Conservation (phyloP, 2,329 filamentous ascomycete genomes). For the Aspergillus piperis region DNA sequence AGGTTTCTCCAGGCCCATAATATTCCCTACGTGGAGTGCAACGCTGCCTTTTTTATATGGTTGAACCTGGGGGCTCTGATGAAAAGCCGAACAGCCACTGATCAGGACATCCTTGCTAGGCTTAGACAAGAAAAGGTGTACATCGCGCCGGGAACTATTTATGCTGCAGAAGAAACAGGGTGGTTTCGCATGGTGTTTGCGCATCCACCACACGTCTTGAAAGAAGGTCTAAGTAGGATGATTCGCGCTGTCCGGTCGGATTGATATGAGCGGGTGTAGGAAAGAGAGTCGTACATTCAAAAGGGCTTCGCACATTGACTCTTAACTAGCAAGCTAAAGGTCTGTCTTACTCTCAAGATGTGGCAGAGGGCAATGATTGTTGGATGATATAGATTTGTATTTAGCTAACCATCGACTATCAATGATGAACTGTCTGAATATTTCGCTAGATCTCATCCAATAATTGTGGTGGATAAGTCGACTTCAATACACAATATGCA, state of each 20-base stretch:
- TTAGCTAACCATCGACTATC: too few relatives aligned
- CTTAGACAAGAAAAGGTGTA: not conserved
- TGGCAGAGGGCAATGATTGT: too few relatives aligned
- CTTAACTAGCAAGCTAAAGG: not conserved
- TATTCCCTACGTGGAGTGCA: not conserved
- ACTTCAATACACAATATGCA: too few relatives aligned
- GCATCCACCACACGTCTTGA: not conserved
- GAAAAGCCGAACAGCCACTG: not conserved
- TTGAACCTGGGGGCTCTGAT: not conserved
- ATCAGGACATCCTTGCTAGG: not conserved
- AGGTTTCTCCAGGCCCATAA: not conserved
- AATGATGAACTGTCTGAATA: too few relatives aligned
- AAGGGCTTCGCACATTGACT: not conserved
- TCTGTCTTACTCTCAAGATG: too few relatives aligned
- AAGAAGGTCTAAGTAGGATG: not conserved
- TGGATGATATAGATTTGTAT: too few relatives aligned
- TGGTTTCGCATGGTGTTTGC: not conserved
- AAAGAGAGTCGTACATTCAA: fast-evolving
- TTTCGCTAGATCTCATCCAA: too few relatives aligned
- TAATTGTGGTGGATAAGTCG: too few relatives aligned
- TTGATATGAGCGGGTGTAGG: not conserved
- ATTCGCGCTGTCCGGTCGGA: not conserved
- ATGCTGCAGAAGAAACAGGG: not conserved
- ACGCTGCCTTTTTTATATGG: not conserved
- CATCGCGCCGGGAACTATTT: not conserved